Evolutionary conservation across 331 rosid genomes (phyloP).

Genomic region (Quercus tomentella): DNA sequence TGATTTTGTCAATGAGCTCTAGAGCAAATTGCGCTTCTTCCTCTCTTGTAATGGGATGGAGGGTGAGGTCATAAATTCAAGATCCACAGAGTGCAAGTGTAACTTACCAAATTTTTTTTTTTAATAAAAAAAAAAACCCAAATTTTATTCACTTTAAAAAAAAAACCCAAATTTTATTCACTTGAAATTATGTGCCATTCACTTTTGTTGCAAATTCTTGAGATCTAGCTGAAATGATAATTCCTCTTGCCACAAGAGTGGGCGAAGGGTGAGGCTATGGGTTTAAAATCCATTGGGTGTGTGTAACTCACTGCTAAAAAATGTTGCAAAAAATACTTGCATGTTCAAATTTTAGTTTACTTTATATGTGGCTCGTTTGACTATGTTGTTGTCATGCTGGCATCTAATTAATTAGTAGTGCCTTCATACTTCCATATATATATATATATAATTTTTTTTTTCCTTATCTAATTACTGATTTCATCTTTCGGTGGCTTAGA

Average conservation of each 20-base stretch:
- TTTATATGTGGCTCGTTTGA: not conserved
- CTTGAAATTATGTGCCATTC: not conserved
- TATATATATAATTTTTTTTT: not conserved
- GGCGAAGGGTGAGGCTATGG: no score
- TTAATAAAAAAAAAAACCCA: no score
- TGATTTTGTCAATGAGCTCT: not conserved
- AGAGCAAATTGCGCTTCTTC: no score
- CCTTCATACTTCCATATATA: not conserved
- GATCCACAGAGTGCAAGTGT: no score
- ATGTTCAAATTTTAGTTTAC: not conserved
- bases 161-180: not conserved
- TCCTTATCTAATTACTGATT: slow-evolving; percentile 15
- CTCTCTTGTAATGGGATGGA: no score
- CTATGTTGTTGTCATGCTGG: not conserved
- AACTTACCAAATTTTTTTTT: no score
- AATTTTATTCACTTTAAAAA: not conserved
- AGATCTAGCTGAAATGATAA: no score
- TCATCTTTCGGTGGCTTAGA: slow-evolving; percentile 47
- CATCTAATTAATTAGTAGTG: slow-evolving; percentile 16
- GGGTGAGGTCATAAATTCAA: no score
- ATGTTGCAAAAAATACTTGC: not conserved
- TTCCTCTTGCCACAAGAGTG: no score
- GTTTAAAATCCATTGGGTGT: not conserved
- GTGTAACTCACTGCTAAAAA: not conserved
- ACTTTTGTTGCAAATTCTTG: not conserved